Conservation (phyloP, 2,329 filamentous ascomycete genomes). For the Fusarium sp. region DNA sequence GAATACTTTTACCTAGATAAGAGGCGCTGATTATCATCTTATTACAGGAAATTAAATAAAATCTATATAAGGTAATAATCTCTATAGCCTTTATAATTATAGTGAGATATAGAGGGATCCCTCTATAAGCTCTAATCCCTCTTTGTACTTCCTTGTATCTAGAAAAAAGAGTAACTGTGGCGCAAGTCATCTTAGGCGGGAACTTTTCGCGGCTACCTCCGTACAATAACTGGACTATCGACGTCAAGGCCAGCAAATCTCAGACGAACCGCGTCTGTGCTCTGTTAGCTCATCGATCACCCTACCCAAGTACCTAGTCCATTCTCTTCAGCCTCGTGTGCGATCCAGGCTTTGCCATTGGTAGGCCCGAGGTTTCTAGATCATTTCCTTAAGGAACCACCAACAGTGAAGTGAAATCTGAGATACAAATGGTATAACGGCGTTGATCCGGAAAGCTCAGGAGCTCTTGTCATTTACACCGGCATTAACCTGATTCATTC, state of each 20-base stretch:
- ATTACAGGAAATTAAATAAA: no score
- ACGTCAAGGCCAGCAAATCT: background rate
- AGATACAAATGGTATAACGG: background rate
- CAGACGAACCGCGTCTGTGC: constrained; percentile 23
- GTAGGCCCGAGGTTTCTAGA: background rate
- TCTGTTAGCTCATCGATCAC: constrained; percentile 20
- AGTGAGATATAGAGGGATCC: no score
- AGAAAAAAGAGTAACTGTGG: no score
- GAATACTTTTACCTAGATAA: no score
- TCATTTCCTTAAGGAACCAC: background rate
- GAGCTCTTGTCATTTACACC: background rate
- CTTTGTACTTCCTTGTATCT: no score
- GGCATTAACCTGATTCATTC: constrained; percentile 5
- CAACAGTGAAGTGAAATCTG: background rate
- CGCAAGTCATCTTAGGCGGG: no score
- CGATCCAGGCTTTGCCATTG: constrained; percentile 14
- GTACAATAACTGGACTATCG: background rate
- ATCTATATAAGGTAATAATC: no score
- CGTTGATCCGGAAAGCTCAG: background rate
- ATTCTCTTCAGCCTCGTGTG: constrained; percentile 27
- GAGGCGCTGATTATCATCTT: no score
- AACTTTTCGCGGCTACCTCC: no score
- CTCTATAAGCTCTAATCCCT: no score
- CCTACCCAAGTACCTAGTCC: constrained; percentile 3
- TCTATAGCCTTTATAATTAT: no score